These are phyloP conservation scores for Anthracocystis setariae DNA, from an alignment of 1,284 basidiomycete species.

Conservation along the genomic window DNA sequence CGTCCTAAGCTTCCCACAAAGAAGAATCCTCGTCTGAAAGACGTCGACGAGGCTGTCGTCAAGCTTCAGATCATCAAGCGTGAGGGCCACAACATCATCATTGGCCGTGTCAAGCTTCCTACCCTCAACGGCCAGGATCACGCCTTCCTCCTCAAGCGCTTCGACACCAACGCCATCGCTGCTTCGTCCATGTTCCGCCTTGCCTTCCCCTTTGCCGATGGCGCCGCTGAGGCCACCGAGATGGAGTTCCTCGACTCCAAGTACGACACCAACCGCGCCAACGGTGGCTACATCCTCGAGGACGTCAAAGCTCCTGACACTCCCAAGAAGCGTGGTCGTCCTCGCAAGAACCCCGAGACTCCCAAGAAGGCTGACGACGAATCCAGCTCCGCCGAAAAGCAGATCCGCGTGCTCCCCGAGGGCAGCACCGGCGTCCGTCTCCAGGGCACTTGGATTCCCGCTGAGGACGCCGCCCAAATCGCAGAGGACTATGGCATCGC, in stretches of 20 bases:
- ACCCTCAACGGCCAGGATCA: constrained; percentile 74
- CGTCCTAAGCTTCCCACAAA: constrained; percentile 59
- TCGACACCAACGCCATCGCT: constrained; percentile 93
- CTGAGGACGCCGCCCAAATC: constrained; percentile 76
- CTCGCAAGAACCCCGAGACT: constrained; percentile 43
- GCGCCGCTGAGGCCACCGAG: constrained; percentile 83
- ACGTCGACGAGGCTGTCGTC: constrained; percentile 69
- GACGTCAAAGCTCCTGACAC: constrained; percentile 68
- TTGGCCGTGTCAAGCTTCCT: constrained; percentile 91
- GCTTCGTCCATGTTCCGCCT: constrained; percentile 98
- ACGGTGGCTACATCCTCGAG: constrained; percentile 75
- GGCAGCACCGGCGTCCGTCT: constrained; percentile 72
- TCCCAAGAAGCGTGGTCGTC: constrained; percentile 52
- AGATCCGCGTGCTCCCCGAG: constrained; percentile 49
- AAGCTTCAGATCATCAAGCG: constrained; percentile 86
- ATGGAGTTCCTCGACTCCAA: constrained; percentile 82
- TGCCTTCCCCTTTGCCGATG: constrained; percentile 86
- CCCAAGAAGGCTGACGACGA: constrained; percentile 49
- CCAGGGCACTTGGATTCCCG: constrained; percentile 88
- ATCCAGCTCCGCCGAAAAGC: constrained; percentile 28
- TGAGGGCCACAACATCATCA: constrained; percentile 83
- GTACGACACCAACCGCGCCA: constrained; percentile 82
- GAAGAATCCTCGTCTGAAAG: constrained; percentile 58
- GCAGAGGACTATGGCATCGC: constrained; percentile 75
- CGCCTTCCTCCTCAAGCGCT: constrained; percentile 92